These are phyloP conservation scores for Penicillium sp. DNA, from an alignment of 2,329 filamentous ascomycete genomes.

Conservation along the genomic window DNA sequence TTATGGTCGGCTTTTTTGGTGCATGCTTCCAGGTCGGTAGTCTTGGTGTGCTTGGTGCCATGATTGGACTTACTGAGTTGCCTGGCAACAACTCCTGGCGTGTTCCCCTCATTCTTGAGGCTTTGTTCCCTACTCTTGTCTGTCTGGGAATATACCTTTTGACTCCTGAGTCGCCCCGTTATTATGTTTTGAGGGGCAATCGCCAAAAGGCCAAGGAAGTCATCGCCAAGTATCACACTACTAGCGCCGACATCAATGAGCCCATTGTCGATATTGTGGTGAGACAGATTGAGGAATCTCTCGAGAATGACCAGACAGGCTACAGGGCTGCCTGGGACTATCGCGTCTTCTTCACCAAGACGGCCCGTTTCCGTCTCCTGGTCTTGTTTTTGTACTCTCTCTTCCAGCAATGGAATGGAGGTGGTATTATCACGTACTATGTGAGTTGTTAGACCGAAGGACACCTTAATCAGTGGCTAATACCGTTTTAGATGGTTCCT, in stretches of 20 bases:
- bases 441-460: conserved; percentile 19
- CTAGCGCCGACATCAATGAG: conserved; percentile 40
- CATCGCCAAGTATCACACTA: conserved; percentile 46
- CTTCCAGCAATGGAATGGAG: conserved; percentile 52
- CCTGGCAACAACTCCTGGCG: conserved; percentile 42
- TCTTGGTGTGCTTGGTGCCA: conserved; percentile 44
- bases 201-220: conserved; percentile 36
- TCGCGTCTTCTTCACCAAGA: conserved; percentile 49
- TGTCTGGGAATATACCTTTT: conserved; percentile 46
- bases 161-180: conserved; percentile 41
- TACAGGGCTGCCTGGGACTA: conserved; percentile 48
- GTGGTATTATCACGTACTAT: conserved; percentile 49
- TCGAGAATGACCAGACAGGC: conserved; percentile 42
- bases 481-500: conserved; percentile 29
- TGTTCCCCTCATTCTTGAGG: conserved; percentile 48
- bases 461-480: neutral
- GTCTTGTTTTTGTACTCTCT: conserved; percentile 49
- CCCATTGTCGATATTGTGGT: conserved; percentile 46
- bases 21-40: conserved; percentile 50
- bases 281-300: conserved; percentile 47
- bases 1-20: conserved; percentile 50
- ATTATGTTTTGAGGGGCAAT: conserved; percentile 37
- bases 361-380: conserved; percentile 46
- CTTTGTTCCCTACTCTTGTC: conserved; percentile 50
- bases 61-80: conserved; percentile 45